Percentiles rank a stretch among this genome's conserved stretches.
Evolutionary conservation across 345 rosid genomes (phyloP).

Genomic region (Eucalyptus camaldulensis): DNA sequence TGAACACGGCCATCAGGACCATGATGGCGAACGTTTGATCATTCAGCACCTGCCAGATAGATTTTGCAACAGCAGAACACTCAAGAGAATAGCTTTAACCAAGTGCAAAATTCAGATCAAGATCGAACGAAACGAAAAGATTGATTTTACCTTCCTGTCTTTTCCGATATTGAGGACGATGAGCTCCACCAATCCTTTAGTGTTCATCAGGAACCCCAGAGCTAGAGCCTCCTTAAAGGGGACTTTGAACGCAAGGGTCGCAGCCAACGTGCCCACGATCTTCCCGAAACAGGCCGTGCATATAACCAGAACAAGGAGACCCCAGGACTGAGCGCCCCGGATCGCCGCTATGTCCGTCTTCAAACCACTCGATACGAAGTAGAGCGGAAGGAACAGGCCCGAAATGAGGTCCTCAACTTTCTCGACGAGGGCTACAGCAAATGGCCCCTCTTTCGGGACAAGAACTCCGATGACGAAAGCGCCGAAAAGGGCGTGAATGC

Average conservation of each 20-base stretch:
- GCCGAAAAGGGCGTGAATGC: constrained; percentile 73
- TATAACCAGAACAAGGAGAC: constrained; percentile 52
- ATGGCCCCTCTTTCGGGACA: constrained; percentile 65
- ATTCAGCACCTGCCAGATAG: constrained; percentile 49
- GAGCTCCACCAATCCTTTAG: constrained; percentile 83
- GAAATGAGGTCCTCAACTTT: constrained; percentile 77
- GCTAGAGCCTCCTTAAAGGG: constrained; percentile 43
- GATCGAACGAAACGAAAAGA: background rate
- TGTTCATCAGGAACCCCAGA: constrained; percentile 69
- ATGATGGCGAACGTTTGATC: constrained; percentile 73
- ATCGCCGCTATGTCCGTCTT: constrained; percentile 63
- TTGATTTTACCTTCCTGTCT: constrained; percentile 22
- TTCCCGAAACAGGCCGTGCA: constrained; percentile 63
- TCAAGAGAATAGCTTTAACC: background rate
- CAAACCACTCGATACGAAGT: constrained; percentile 76
- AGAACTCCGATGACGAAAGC: constrained; percentile 66
- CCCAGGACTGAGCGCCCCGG: constrained; percentile 58
- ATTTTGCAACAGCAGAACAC: background rate
- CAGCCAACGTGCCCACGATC: constrained; percentile 44
- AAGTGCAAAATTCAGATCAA: too few relatives aligned
- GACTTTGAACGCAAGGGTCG: constrained; percentile 36
- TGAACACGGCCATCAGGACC: constrained; percentile 77
- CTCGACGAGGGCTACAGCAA: constrained; percentile 53
- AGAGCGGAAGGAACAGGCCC: constrained; percentile 61
- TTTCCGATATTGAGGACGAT: constrained; percentile 80